A percentile compares a stretch with the other conserved stretches of the same genome.
Conservation (phyloP, 1,284 basidiomycete species). For the Ustanciosporium gigantosporum region DNA sequence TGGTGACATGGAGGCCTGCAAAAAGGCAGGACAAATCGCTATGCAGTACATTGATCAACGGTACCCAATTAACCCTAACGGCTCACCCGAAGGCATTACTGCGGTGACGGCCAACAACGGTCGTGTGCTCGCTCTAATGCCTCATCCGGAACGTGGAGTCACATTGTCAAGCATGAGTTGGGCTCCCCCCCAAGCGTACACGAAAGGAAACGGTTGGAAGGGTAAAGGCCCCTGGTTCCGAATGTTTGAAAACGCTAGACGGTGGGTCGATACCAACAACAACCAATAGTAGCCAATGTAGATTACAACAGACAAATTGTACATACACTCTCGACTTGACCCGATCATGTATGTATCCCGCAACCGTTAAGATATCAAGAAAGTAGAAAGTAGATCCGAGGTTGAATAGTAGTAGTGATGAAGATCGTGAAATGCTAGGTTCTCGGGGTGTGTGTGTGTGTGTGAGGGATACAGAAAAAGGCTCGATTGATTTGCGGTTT, state of each 20-base stretch:
- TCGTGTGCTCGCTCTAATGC: constrained; percentile 91
- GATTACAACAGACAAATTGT: too few species aligned
- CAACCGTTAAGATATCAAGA: too few species aligned
- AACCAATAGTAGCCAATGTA: too few species aligned
- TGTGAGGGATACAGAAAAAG: too few species aligned
- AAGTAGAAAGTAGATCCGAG: too few species aligned
- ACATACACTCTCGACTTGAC: too few species aligned
- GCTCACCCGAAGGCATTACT: constrained; percentile 81
- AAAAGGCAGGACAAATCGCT: constrained; percentile 32
- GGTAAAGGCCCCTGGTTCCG: constrained; percentile 89
- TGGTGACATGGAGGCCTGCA: constrained; percentile 21
- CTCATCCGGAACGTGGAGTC: constrained; percentile 66
- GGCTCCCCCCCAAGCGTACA: constrained; percentile 38
- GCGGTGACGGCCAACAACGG: constrained; percentile 85
- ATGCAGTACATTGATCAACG: constrained; percentile 52
- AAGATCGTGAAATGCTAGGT: too few species aligned
- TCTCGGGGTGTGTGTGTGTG: too few species aligned
- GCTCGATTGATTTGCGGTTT: too few species aligned
- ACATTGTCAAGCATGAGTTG: constrained; percentile 59
- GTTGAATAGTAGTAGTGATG: too few species aligned
- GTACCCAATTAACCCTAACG: constrained; percentile 79
- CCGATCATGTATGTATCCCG: too few species aligned
- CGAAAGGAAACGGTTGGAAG: constrained; percentile 58
- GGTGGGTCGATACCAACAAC: constrained; percentile 57
- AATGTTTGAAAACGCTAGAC: constrained; percentile 84